A percentile compares a stretch with the other conserved stretches of the same genome.
These are phyloP conservation scores for Colletotrichum plurivorum DNA, from an alignment of 2,329 filamentous ascomycete species.

Conservation along the genomic window DNA sequence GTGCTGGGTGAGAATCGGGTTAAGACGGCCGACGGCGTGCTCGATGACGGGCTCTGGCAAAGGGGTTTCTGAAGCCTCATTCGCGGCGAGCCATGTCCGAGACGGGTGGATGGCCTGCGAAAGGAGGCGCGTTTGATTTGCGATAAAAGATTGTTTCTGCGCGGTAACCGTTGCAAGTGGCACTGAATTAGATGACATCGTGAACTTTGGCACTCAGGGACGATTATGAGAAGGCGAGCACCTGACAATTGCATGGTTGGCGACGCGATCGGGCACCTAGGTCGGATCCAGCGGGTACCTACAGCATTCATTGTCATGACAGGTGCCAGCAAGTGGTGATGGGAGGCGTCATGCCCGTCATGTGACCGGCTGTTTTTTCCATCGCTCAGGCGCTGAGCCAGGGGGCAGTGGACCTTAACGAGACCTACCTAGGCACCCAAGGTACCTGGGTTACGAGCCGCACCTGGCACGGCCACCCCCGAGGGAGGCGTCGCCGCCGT, in stretches of 20 bases:
- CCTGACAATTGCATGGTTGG: not conserved
- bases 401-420: too few species aligned
- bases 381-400: too few species aligned
- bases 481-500: too few species aligned
- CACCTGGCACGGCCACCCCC: too few species aligned
- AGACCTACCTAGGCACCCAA: too few species aligned
- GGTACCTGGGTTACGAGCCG: too few species aligned
- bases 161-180: slow-evolving; percentile 69
- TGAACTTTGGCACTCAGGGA: not conserved
- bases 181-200: slow-evolving; percentile 31
- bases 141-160: slow-evolving; percentile 76
- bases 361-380: too few species aligned
- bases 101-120: slow-evolving; percentile 72
- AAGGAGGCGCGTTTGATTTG: slow-evolving; percentile 73
- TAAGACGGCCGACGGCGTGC: slow-evolving; percentile 71
- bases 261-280: not conserved
- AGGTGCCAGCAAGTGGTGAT: too few species aligned
- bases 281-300: too few species aligned
- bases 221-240: not conserved
- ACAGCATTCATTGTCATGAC: too few species aligned
- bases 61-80: slow-evolving; percentile 57
- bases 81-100: slow-evolving; percentile 64
- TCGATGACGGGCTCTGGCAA: slow-evolving; percentile 67
- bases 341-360: too few species aligned
- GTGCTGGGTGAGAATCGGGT: slow-evolving; percentile 75